These are phyloP conservation scores for Penicillium samsonianum DNA, from an alignment of 495 filamentous ascomycete species.

Conservation along the genomic window DNA sequence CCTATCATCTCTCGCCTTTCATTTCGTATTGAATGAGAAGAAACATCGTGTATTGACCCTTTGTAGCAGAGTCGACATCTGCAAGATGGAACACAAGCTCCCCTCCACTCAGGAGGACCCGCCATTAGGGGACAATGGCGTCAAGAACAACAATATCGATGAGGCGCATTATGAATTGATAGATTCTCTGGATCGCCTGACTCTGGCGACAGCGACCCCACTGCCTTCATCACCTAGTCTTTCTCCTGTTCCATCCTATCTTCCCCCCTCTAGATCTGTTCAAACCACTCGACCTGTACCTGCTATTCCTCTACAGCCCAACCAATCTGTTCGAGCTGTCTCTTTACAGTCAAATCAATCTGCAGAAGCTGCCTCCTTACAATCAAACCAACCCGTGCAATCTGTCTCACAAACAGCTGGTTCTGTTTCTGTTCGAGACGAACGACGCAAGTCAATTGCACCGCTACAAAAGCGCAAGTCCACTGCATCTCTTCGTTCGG, in stretches of 20 bases:
- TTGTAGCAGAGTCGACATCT: conserved; percentile 16
- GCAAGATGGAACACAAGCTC: conserved; percentile 40
- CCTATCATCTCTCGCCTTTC: conserved; percentile 1
- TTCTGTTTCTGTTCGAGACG: conserved; percentile 53
- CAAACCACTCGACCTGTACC: not conserved
- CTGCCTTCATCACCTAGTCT: conserved; percentile 43
- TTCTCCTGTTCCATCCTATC: not conserved
- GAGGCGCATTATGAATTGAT: conserved; percentile 28
- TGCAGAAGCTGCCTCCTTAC: not conserved
- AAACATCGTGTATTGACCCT: not conserved
- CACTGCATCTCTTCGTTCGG: conserved; percentile 44
- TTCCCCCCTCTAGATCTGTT: not conserved
- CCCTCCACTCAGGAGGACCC: conserved; percentile 24
- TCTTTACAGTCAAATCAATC: not conserved
- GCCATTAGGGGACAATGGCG: conserved; percentile 30
- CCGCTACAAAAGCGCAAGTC: conserved; percentile 50
- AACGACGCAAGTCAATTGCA: conserved; percentile 44
- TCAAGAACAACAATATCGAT: conserved; percentile 21
- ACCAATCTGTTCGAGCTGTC: not conserved
- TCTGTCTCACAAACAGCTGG: conserved; percentile 49
- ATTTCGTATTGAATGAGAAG: not conserved
- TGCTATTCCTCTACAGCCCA: not conserved
- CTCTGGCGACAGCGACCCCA: conserved; percentile 45
- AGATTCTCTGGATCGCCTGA: conserved; percentile 49
- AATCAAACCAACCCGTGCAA: conserved; percentile 21